Conservation (phyloP, 257 asterid genomes). For the Nicotiana tabacum region DNA sequence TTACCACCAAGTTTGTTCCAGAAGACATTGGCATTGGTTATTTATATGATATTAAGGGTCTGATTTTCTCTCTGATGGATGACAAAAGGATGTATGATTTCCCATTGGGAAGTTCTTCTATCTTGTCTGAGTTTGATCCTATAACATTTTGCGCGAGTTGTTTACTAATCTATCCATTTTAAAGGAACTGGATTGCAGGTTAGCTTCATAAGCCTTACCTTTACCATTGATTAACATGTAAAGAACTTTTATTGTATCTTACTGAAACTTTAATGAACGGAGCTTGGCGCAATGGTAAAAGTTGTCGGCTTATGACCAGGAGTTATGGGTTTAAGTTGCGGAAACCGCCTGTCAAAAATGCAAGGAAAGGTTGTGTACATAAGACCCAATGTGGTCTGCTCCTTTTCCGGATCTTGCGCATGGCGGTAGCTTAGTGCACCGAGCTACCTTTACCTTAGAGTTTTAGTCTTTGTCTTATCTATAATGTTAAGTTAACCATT, state of each 20-base stretch:
- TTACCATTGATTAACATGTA: not conserved
- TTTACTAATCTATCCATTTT: not conserved
- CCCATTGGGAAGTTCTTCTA: not conserved
- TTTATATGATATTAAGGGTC: not conserved
- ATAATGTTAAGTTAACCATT: not conserved
- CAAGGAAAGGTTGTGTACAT: too few species aligned
- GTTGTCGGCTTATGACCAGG: too few species aligned
- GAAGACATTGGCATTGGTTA: not conserved
- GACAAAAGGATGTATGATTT: not conserved
- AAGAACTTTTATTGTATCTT: too few species aligned
- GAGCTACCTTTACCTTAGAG: not conserved
- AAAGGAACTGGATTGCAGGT: not conserved
- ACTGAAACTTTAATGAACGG: too few species aligned
- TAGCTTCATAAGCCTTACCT: not conserved
- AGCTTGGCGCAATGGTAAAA: too few species aligned
- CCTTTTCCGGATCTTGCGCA: too few species aligned
- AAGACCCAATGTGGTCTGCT: too few species aligned
- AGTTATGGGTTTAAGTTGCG: too few species aligned
- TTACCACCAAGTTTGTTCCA: not conserved
- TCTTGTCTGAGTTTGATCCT: not conserved
- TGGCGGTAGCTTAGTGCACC: too few species aligned
- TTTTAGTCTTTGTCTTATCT: not conserved
- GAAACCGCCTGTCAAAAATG: too few species aligned
- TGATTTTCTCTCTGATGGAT: not conserved
- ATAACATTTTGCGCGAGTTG: not conserved